Evolutionary conservation across 1,284 basidiomycete genomes (phyloP), one percentile per base, ranked within the genome.

Genomic region (Boletus sp.): DNA sequence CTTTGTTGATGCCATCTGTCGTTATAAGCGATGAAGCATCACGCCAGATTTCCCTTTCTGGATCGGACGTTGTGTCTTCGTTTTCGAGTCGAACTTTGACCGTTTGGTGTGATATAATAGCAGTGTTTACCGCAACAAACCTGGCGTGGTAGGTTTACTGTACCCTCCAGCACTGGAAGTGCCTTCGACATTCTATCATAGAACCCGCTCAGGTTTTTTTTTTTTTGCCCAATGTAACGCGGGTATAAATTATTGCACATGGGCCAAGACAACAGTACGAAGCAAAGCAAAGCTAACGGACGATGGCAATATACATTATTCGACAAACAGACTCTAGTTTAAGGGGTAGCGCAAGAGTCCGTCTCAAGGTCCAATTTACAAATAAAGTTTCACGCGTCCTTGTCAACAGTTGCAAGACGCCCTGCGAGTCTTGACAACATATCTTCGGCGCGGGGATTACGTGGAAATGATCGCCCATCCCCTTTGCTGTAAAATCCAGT

Each of bases 401-500:
- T 74, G 60, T 84, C 82, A 22, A 69, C 68, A 48, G 75, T 74
- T 12, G 77, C 75, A 35, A 88, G 70, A 48, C 78, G 80, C 32
- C 61, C 65, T 9, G 82, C 86, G 20, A 89, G 71, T 37, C 74
- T 73, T 14, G 72, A 74, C 25, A 90, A 69, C 71, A 84, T 73
- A 39, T 77, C 76, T 35, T 86, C 80, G 19, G 84, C 73, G 42
- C 72, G 74, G 1, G 82, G 78, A 65, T 87, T 88, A 35, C 76
- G 75, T 23, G 79, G 78, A 58, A 84, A 89, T 8, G 67, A 70
- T 60, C 70, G 73, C 2, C 88, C 88, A 61, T 88, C 79, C 7
- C 87, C 86, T 27, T 65, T 68, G 34, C 85, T 89, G 48, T 26
- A 53, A 26, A 50, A 25, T 23, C 30, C 26, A 26, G 41, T 26